These are phyloP conservation scores for Talaromyces sp. DNA, from an alignment of 2,329 filamentous ascomycete genomes.

Conservation along the genomic window DNA sequence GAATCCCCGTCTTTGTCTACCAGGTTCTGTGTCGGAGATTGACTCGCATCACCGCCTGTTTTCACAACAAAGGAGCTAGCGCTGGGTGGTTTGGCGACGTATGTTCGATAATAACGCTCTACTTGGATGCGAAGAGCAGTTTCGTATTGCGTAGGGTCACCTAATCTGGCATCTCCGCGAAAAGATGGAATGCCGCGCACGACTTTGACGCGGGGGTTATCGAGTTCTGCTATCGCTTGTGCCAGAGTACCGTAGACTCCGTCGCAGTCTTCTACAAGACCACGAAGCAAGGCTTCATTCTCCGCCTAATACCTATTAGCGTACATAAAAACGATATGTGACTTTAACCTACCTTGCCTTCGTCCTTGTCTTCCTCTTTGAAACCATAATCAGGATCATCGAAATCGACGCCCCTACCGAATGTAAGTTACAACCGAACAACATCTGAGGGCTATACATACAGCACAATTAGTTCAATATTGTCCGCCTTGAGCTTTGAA, in stretches of 20 bases:
- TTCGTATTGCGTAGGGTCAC: conserved; percentile 69
- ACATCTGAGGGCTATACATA: conserved; percentile 45
- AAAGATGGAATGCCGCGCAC: conserved; percentile 75
- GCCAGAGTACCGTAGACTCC: conserved; percentile 79
- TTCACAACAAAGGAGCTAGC: conserved; percentile 72
- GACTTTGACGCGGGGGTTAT: conserved; percentile 71
- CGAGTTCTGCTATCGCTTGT: conserved; percentile 77
- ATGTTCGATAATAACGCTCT: conserved; percentile 85
- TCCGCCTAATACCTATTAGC: conserved; percentile 45
- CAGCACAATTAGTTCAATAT: conserved; percentile 76
- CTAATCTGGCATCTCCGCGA: conserved; percentile 75
- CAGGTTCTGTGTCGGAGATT: conserved; percentile 50
- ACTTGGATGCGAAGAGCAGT: conserved; percentile 78
- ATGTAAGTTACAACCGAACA: conserved; percentile 24
- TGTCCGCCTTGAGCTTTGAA: conserved; percentile 68
- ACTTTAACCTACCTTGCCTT: conserved; percentile 56
- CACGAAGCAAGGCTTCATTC: conserved; percentile 68
- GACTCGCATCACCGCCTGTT: conserved; percentile 47
- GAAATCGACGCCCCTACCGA: conserved; percentile 77
- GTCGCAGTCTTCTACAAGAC: conserved; percentile 64
- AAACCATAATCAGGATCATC: conserved; percentile 85
- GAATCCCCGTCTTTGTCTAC: conserved; percentile 18
- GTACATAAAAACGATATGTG: background rate
- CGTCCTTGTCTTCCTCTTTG: conserved; percentile 83
- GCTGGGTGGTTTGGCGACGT: conserved; percentile 67